These are phyloP conservation scores for Globisporangium acanthophoron DNA, from an alignment of 352 stramenopile genomes.

Conservation along the genomic window DNA sequence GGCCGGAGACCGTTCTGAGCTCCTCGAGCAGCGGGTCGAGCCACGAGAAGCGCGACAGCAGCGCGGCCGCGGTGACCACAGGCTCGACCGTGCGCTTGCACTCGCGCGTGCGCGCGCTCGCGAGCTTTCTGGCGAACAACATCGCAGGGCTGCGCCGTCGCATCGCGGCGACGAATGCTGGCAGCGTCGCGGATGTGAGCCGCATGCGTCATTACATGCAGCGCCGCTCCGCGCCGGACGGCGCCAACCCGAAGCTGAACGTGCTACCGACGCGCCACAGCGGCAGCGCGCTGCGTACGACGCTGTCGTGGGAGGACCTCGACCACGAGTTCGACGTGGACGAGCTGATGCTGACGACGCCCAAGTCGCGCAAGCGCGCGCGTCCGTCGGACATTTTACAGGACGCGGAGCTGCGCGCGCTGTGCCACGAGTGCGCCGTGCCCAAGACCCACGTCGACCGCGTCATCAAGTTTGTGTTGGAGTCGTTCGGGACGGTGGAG, in stretches of 20 bases:
- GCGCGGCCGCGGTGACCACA: slow-evolving; percentile 5
- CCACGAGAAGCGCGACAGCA: slow-evolving; percentile 6
- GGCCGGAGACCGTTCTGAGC: slow-evolving; percentile 4
- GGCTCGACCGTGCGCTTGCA: slow-evolving; percentile 15
- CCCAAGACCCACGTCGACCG: slow-evolving; percentile 30
- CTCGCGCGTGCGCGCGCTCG: slow-evolving; percentile 33
- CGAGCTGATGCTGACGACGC: slow-evolving; percentile 36
- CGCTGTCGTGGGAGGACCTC: slow-evolving; percentile 42
- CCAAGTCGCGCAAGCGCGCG: slow-evolving; percentile 43
- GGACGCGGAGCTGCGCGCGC: slow-evolving; percentile 39
- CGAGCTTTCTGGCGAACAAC: slow-evolving; percentile 42
- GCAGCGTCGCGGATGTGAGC: slow-evolving; percentile 28
- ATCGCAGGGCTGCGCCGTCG: slow-evolving; percentile 28
- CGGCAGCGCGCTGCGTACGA: slow-evolving; percentile 36
- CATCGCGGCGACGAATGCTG: slow-evolving; percentile 12
- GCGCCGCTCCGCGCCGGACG: slow-evolving; percentile 31
- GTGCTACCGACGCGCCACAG: slow-evolving; percentile 37
- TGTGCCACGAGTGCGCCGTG: slow-evolving; percentile 46
- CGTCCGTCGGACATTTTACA: slow-evolving; percentile 41
- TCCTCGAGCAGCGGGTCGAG: slow-evolving; percentile 8
- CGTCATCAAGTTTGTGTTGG: slow-evolving; percentile 44
- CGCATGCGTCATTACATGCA: slow-evolving; percentile 40
- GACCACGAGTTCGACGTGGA: slow-evolving; percentile 26
- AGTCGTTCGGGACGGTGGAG: slow-evolving; percentile 54
- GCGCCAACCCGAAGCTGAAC: slow-evolving; percentile 35